Base-by-base conservation (phyloP, 1,284 basidiomycete genomes). In the Sporisorium scitamineum region DNA sequence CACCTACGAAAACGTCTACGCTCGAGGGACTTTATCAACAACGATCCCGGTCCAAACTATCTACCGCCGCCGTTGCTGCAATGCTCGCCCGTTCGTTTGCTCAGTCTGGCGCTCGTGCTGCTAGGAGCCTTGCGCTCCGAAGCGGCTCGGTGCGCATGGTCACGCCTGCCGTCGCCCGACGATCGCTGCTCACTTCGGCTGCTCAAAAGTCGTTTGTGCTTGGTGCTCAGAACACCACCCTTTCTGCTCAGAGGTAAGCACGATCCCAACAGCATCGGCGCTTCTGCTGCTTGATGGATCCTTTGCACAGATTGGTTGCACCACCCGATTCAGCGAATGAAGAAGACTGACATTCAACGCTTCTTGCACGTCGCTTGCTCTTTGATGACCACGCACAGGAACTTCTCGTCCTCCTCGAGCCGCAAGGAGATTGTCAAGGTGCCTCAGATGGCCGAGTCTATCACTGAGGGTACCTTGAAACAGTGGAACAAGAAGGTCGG, bases 401-500 rank as follows among this genome's bases (percentile, higher is more conserved):
- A 53, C 62, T 76, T 81, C 41, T 80, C 79, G 24, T 55, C 74
- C 26, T 68, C 77, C 4, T 59, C 69, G n/a, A 67, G 59, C 64
- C 59, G 58, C 41, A 78, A 69, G 24, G 80, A 95, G 87, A 93
- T 92, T 64, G 90, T 99, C 84, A 95, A 98, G 88, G 96, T 99
- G 53, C 96, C 96, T 27, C 93, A 95, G 87, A 97, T 99, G 95
- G 95, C 96, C 59, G 96, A 99, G 87, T 97, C 95, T 79, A 97
- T 99, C 87, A 94, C 94, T 18, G 96, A 99, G 87, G 96, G 96
- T 59, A 99, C 96, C 6, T 89, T 99, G 71, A 97, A 95, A 88
- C 90, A 94, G 70, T 99, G 95, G 94, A 89, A 90, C 82, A 98
- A 98, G 88, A 91, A 95, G 87, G 91, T 93, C 55, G 96, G 96